Base-by-base conservation (phyloP, 768 basidiomycete species). In the Lyophyllum atratum region DNA sequence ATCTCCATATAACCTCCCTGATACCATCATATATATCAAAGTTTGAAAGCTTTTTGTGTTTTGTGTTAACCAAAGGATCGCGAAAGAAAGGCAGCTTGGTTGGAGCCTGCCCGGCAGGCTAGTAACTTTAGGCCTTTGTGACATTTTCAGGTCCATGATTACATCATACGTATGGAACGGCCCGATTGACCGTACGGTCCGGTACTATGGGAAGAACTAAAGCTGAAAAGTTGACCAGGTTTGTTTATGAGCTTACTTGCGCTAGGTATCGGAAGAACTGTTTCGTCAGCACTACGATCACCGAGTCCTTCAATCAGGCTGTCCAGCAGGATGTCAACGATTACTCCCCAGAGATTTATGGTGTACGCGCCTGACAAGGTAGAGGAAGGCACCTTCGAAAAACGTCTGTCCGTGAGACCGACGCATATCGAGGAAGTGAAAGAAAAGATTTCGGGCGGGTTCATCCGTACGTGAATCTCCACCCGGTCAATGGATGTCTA, bases 281-380 rank as follows among this genome's bases (percentile, higher is more conserved):
- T 26, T 46, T n/a, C 24, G n/a, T 46, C 45, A 29, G 14, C 3
- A 46, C 26, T 26, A 24, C 40, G 21, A 19, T 34, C 48, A 31
- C 48, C 21, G 24, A 22, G 29, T 52, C 26, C 19, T 31, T 28
- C 51, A 3, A 43, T 52, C 25, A 5, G 31, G 8, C 34, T 24
- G 17, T 51, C 21, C 33, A 39, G n/a, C 34, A 51, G 21, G 12
- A 51, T 51, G 49, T 51, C 40, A 17, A 58, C 59, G 33, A 10
- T 52, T 28, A 53, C 55, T 11, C 64, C 52, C 22, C 68, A 67
- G 22, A 65, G 62, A 37, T 86, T 85, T 67, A 61, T 87, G 52
- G 82, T 90, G 28, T 89, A 83, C 62, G 85, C 87, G 1, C 87
- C 87, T 2, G 89, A 90, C 66, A 81, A 77, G 63, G 81, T 81